Conservation (phyloP, 345 rosid genomes). For the Turnera subulata region DNA sequence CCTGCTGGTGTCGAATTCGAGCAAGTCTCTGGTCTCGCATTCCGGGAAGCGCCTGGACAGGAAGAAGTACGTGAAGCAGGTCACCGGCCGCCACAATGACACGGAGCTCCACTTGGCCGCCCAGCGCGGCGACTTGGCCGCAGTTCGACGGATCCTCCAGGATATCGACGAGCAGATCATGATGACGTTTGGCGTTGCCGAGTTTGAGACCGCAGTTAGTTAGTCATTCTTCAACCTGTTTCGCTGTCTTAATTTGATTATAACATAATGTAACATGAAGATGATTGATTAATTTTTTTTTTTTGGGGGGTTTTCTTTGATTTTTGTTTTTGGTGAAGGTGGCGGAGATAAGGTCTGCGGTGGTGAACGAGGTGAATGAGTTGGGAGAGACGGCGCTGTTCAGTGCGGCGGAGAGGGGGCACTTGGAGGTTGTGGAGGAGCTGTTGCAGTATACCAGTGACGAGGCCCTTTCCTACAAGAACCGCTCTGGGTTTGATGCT, state of each 20-base stretch:
- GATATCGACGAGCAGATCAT: conserved; percentile 77
- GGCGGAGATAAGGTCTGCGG: conserved; percentile 57
- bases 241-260: no score
- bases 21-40: conserved; percentile 56
- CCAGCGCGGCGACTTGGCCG: conserved; percentile 64
- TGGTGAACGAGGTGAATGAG: conserved; percentile 88
- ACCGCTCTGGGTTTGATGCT: conserved; percentile 60
- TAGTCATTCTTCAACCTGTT: neutral
- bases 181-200: conserved; percentile 55
- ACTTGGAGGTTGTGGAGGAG: conserved; percentile 68
- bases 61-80: conserved; percentile 92
- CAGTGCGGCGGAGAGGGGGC: conserved; percentile 83
- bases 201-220: conserved; percentile 68
- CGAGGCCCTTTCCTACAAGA: conserved; percentile 64
- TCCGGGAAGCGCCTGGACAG: conserved; percentile 78
- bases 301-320: neutral
- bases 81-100: conserved; percentile 90
- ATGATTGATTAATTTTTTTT: neutral
- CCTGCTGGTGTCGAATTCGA: conserved; percentile 42
- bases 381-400: conserved; percentile 90
- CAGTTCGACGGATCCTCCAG: conserved; percentile 56
- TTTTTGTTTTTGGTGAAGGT: conserved; percentile 31
- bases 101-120: conserved; percentile 95
- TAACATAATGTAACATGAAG: no score
- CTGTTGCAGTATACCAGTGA: conserved; percentile 50